A percentile compares a stretch with the other conserved stretches of the same genome.
Evolutionary conservation across 108 stramenopile species (phyloP).

Genomic region (Tribonema minus): DNA sequence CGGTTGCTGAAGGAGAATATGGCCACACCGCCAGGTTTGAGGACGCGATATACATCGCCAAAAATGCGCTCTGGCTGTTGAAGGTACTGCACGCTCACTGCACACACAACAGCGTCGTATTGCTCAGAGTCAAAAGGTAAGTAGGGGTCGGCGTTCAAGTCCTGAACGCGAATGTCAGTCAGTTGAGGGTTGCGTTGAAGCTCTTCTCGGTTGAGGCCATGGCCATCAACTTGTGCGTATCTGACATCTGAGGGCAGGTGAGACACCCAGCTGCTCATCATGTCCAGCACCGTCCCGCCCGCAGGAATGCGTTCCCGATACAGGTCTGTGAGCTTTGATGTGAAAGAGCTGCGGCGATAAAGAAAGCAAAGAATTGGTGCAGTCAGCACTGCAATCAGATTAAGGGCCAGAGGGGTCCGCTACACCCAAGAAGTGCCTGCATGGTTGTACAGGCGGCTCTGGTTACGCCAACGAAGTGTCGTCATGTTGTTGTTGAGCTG

Average conservation of each 20-base stretch:
- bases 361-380: too few species aligned
- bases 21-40: conserved; percentile 39
- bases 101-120: conserved; percentile 28
- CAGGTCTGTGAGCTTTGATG: too few species aligned
- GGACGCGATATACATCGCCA: conserved; percentile 12
- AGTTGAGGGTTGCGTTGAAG: conserved; percentile 8
- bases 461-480: too few species aligned
- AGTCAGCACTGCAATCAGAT: too few species aligned
- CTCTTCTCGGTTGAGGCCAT: conserved; percentile 37
- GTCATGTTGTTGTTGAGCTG: too few species aligned
- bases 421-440: too few species aligned
- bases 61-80: conserved; percentile 30
- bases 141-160: conserved; percentile 25
- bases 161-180: conserved; percentile 1
- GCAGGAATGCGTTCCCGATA: conserved; percentile 30
- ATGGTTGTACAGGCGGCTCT: too few species aligned
- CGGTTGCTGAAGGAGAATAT: conserved; percentile 33
- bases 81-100: conserved; percentile 38
- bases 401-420: too few species aligned
- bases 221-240: conserved; percentile 19
- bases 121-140: conserved; percentile 20
- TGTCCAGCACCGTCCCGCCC: conserved; percentile 29
- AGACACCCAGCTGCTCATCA: conserved; percentile 35
- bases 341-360: too few species aligned
- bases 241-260: conserved; percentile 29